Conservation (phyloP, 2,329 filamentous ascomycete genomes). For the Mycosphaerella sp. region DNA sequence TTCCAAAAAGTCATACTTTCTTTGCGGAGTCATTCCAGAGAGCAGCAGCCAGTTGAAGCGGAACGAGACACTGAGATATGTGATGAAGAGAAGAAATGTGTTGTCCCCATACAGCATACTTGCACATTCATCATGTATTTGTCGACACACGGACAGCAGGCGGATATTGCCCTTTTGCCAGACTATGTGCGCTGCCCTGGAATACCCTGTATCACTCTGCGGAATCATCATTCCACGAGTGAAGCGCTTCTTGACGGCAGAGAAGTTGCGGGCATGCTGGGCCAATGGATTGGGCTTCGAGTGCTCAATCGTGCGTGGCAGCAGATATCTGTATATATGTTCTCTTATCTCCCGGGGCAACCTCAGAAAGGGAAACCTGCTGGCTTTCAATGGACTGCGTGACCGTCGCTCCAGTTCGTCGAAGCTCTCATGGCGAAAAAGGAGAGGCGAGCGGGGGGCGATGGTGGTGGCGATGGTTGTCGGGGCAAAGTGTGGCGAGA, state of each 20-base stretch:
- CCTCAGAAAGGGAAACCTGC: slow-evolving; percentile 31
- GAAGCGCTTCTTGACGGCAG: slow-evolving; percentile 27
- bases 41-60: slow-evolving; percentile 40
- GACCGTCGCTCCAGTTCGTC: slow-evolving; percentile 30
- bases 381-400: slow-evolving; percentile 28
- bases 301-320: slow-evolving; percentile 37
- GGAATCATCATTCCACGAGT: slow-evolving; percentile 26
- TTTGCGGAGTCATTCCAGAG: slow-evolving; percentile 37
- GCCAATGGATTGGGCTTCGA: slow-evolving; percentile 22
- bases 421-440: slow-evolving; percentile 28
- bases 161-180: slow-evolving; percentile 41
- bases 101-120: slow-evolving; percentile 43
- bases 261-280: slow-evolving; percentile 28
- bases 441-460: slow-evolving; percentile 8
- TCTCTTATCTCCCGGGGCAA: slow-evolving; percentile 43
- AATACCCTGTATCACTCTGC: slow-evolving; percentile 2
- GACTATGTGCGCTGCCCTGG: slow-evolving; percentile 24
- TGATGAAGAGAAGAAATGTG: slow-evolving; percentile 42
- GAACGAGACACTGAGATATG: slow-evolving; percentile 41
- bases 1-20: slow-evolving; percentile 38
- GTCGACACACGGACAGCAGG: slow-evolving; percentile 37
- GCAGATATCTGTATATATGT: slow-evolving; percentile 38
- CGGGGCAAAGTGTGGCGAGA: slow-evolving; percentile 26
- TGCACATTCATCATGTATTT: slow-evolving; percentile 42
- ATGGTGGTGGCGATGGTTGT: slow-evolving; percentile 22